Evolutionary conservation across 148 eudicot species (phyloP), one percentile per base, ranked within the genome.

Genomic region (Dysphania ambrosioides): DNA sequence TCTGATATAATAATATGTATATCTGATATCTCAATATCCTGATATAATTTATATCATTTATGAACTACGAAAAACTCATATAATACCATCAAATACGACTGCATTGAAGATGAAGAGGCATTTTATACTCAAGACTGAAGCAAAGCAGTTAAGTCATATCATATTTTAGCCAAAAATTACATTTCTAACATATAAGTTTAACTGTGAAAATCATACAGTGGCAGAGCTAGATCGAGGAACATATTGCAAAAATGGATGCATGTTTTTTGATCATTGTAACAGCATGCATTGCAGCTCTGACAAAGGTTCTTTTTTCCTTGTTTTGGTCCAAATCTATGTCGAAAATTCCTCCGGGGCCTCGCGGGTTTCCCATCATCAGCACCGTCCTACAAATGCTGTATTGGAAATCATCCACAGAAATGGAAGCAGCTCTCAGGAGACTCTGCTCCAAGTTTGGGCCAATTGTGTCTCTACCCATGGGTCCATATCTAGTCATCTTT

Each of bases 381-480:
- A 32, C 57, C 38, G 2, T 78, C 12, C 55, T n/a, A n/a, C n/a
- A n/a, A n/a, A n/a, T 34, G n/a, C 72, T 71, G 80, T 56, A 64
- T 34, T 38, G 71, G 27, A 65, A 1, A 42, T 71, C 76, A 4
- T 53, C 61, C 2, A 29, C 40, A 24, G 76, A 65, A 38, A 6
- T 27, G 13, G 76, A 65, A 30, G 71, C 35, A 18, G n/a, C 69
- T 13, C 80, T 78, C 66, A 56, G 55, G 41, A 21, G 51, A 13
- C 41, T 65, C 2, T 31, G 38, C 24, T 24, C 75, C 34, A 72
- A 78, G 35, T 72, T 82, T 29, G 97, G 94, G 2, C 89, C 90
- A 10, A 77, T 92, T 26, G 65, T 86, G 47, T 78, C 88, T 19
- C 59, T 88, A 30, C 71, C 38, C 26, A 27, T 84, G 2, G 84